A percentile compares a stretch with the other conserved stretches of the same genome.
Evolutionary conservation across 495 filamentous ascomycete genomes (phyloP).

Genomic region (Sphaerosporella brunnea): DNA sequence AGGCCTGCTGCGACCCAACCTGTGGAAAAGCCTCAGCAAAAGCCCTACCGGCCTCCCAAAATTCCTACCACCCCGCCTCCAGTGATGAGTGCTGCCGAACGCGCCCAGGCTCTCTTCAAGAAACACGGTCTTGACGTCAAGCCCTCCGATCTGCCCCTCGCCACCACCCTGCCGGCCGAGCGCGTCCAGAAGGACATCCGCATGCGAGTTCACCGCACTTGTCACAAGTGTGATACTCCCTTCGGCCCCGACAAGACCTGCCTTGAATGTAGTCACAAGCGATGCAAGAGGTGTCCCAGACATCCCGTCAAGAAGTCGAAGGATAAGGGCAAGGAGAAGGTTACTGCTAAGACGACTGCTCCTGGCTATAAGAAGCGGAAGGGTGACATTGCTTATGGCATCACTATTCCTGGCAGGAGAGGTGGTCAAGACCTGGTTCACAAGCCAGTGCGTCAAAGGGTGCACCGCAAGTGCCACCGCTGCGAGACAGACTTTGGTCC

Average conservation of each 20-base stretch:
- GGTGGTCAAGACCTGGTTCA: slow-evolving; percentile 54
- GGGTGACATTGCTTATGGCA: slow-evolving; percentile 26
- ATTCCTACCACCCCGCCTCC: slow-evolving; percentile 13
- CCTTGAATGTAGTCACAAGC: slow-evolving; percentile 50
- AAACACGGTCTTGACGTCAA: slow-evolving; percentile 24
- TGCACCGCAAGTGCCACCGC: slow-evolving; percentile 60
- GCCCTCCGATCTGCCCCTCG: slow-evolving; percentile 19
- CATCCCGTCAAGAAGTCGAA: slow-evolving; percentile 40
- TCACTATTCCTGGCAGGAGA: slow-evolving; percentile 45
- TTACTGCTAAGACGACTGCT: slow-evolving; percentile 19
- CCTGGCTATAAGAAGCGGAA: slow-evolving; percentile 25
- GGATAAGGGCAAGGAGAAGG: slow-evolving; percentile 28
- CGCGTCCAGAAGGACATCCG: slow-evolving; percentile 78
- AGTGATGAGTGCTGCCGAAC: slow-evolving; percentile 16
- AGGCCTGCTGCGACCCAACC: neutral
- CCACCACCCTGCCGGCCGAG: slow-evolving; percentile 13
- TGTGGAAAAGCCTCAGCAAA: neutral
- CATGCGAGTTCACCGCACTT: slow-evolving; percentile 74
- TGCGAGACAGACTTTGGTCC: slow-evolving; percentile 48
- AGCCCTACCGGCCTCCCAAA: slow-evolving; percentile 11
- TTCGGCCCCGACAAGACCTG: slow-evolving; percentile 58
- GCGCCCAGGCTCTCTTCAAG: slow-evolving; percentile 25
- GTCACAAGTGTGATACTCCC: slow-evolving; percentile 56
- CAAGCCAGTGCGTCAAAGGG: slow-evolving; percentile 46
- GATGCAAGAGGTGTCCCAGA: slow-evolving; percentile 64